phyloP scores from a whole-genome alignment of 371 early-diverging fungal species.

The Coemansia sp. region DNA sequence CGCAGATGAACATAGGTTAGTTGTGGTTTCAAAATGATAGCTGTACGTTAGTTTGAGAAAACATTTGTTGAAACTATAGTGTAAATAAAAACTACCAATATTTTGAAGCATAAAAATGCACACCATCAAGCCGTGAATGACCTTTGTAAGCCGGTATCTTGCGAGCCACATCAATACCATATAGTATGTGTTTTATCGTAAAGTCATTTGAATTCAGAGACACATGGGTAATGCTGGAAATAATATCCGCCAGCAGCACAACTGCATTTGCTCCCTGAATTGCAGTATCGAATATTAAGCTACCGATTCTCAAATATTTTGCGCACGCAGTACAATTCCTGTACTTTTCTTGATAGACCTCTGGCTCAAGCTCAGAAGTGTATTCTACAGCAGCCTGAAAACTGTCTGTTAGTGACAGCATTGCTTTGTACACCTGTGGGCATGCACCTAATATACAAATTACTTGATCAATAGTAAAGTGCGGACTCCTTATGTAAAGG shows the following conservation, averaged over 20 bases:
- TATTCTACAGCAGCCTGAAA: not conserved
- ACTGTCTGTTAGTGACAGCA: not conserved
- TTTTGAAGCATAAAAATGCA: not conserved
- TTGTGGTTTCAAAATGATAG: too few species aligned
- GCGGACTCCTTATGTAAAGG: not conserved
- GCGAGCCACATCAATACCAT: not conserved
- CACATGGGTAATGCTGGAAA: not conserved
- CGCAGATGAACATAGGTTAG: too few species aligned
- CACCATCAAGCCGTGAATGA: not conserved
- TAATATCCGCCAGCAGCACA: slow-evolving; percentile 4
- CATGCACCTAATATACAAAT: slow-evolving; percentile 2
- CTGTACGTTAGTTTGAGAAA: too few species aligned
- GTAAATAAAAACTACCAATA: too few species aligned
- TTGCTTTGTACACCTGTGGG: not conserved
- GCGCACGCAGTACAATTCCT: not conserved
- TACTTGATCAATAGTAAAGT: not conserved
- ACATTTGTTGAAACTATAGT: too few species aligned
- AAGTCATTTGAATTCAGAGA: not conserved
- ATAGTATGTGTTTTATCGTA: not conserved
- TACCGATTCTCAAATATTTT: not conserved
- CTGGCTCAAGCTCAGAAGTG: too few species aligned
- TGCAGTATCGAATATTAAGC: not conserved
- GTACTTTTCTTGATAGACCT: not conserved
- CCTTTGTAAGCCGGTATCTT: not conserved
- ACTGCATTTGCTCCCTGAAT: not conserved